Evolutionary conservation across 2,329 filamentous ascomycete genomes (phyloP), one percentile per base, ranked within the genome.

Genomic region (Monosporascus sp.): DNA sequence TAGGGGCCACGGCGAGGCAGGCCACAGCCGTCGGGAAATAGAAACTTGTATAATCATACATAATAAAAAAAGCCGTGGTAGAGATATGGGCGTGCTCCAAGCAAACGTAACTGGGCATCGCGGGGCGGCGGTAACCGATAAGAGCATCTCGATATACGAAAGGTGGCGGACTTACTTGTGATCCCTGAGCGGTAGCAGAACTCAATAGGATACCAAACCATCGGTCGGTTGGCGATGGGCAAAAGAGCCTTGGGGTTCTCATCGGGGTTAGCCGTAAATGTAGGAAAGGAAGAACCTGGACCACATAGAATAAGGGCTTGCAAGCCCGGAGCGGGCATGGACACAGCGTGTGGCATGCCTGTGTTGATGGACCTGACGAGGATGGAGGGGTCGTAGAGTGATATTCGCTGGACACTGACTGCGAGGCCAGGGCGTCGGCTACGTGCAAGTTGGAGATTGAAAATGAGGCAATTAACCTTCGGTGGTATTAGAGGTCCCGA

Each of bases 141-240:
- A 41, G 38, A 41, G 6, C 31, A 14, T 35, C 18, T 20, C 18
- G 18, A 20, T 18, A 18, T 18, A 41, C 11, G 9, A 11, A 41
- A 18, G 18, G 38, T 45, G n/a, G 37, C 49, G 48, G 45, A 70
- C 81, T 70, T 70, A 89, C 87, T 79, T 64, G 85, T 88, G 59
- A 92, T 83, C 60, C 89, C 89, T 69, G 87, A 89, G 38, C 89
- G 83, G 65, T 90, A 88, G 71, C 89, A 93, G 73, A 90, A 93
- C 63, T 93, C 89, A 41, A 94, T 81, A 6, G 89, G 86, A 68
- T 94, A 94, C 88, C 90, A 93, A 46, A 94, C 86, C 89, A 94
- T 94, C 1, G 89, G 89, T 60, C 89, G 75, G 68, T 94, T 94
- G 37, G 89, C 89, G 55, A 94, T 88, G 6, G 89, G 89, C 7